Percentiles rank a stretch among this genome's conserved stretches.
These are phyloP conservation scores for Gossypium longicalyx DNA, from an alignment of 345 rosid genomes.

Conservation along the genomic window DNA sequence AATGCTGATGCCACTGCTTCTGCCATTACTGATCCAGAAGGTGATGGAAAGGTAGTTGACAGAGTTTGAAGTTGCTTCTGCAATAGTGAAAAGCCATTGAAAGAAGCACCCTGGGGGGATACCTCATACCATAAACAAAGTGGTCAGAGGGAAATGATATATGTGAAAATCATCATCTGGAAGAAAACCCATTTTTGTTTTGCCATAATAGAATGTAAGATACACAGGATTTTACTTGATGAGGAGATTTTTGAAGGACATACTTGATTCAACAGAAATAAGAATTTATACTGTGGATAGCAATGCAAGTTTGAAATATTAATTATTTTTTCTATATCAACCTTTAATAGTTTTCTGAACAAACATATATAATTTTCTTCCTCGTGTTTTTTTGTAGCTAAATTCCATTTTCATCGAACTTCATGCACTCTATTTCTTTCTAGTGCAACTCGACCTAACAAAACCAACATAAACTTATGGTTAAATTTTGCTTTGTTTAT, in stretches of 20 bases:
- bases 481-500: no score
- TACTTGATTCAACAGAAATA: background rate
- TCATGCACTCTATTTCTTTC: background rate
- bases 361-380: background rate
- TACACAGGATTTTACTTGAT: background rate
- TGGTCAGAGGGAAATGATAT: background rate
- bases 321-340: background rate
- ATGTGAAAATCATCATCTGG: background rate
- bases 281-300: background rate
- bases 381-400: background rate
- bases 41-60: background rate
- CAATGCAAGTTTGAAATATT: background rate
- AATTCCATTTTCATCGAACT: background rate
- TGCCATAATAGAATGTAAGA: background rate
- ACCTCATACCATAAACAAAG: background rate
- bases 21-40: background rate
- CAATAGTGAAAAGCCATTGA: background rate
- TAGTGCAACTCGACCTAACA: background rate
- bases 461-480: background rate
- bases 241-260: background rate
- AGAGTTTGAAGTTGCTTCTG: background rate
- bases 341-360: background rate
- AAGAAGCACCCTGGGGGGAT: background rate
- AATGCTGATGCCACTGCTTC: background rate
- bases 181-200: background rate